Percentiles rank a stretch among this genome's conserved stretches.
These are phyloP conservation scores for Leptoxyphium fumago DNA, from an alignment of 2,329 filamentous ascomycete species.

Conservation along the genomic window DNA sequence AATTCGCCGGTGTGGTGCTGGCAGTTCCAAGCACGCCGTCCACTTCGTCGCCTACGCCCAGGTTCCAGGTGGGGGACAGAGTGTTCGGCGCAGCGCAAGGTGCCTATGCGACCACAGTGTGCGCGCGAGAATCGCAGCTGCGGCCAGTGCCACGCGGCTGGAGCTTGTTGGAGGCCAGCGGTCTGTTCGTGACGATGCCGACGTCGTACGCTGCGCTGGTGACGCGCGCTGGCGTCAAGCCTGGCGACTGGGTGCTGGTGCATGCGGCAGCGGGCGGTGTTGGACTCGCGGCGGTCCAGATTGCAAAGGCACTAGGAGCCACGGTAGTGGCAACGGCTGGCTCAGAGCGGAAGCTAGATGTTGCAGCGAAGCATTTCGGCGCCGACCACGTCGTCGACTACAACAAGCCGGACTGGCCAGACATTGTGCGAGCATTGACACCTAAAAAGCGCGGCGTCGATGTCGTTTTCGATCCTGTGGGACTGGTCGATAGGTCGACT, in stretches of 20 bases:
- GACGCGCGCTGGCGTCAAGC: constrained; percentile 57
- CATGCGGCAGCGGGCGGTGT: constrained; percentile 90
- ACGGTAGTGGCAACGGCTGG: constrained; percentile 89
- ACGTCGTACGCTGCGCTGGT: constrained; percentile 66
- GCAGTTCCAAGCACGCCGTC: constrained; percentile 42
- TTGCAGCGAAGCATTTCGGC: constrained; percentile 59
- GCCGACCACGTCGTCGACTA: constrained; percentile 79
- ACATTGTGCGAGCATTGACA: constrained; percentile 62
- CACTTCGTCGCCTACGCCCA: constrained; percentile 25
- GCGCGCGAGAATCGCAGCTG: constrained; percentile 50
- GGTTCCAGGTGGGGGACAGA: constrained; percentile 61
- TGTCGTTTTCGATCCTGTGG: constrained; percentile 90
- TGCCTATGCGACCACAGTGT: constrained; percentile 66
- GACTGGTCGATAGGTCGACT: constrained; percentile 70
- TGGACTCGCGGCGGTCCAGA: constrained; percentile 78
- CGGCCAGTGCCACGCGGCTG: constrained; percentile 66
- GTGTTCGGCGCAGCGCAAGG: constrained; percentile 83
- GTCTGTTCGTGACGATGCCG: constrained; percentile 80
- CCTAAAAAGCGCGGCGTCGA: constrained; percentile 64
- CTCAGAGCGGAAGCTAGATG: constrained; percentile 60
- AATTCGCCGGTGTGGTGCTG: constrained; percentile 71
- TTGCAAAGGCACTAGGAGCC: constrained; percentile 83
- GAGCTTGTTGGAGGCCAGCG: constrained; percentile 73
- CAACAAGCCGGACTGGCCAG: constrained; percentile 45
- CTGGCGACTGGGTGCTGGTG: constrained; percentile 72